A percentile compares a stretch with the other conserved stretches of the same genome.
phyloP scores from a whole-genome alignment of 306 rosid genomes.

The Cucurbita maxima region DNA sequence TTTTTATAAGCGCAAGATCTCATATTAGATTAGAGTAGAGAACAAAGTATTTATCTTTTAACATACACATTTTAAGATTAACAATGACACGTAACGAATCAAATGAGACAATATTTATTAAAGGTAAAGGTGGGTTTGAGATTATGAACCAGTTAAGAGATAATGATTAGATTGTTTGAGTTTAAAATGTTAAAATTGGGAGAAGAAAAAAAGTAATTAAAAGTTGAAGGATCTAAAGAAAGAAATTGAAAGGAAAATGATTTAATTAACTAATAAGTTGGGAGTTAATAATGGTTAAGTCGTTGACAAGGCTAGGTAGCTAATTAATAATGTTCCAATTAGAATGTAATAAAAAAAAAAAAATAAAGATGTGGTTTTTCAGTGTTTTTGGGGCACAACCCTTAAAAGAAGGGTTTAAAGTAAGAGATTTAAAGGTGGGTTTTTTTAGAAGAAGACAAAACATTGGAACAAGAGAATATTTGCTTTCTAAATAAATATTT shows the following conservation, averaged over 20 bases:
- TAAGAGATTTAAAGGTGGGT: conserved; percentile 28
- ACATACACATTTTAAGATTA: too few relatives aligned
- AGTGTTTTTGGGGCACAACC: conserved; percentile 24
- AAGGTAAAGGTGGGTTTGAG: too few relatives aligned
- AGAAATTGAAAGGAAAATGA: not conserved
- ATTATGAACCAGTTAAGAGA: too few relatives aligned
- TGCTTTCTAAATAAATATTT: conserved; percentile 30
- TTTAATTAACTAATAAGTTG: too few relatives aligned
- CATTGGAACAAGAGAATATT: conserved; percentile 43
- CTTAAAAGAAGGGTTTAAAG: conserved; percentile 36
- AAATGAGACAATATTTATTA: too few relatives aligned
- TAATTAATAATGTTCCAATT: not conserved
- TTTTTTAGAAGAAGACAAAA: conserved; percentile 40
- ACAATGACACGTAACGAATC: too few relatives aligned
- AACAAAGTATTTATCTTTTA: too few relatives aligned
- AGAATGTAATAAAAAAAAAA: not conserved
- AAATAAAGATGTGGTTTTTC: not conserved
- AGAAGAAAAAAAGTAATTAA: too few relatives aligned
- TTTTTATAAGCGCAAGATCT: not conserved
- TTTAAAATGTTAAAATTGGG: too few relatives aligned
- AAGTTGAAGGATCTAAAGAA: not conserved
- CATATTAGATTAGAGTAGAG: too few relatives aligned
- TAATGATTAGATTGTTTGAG: too few relatives aligned
- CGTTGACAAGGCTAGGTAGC: not conserved
- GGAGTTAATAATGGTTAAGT: not conserved